A percentile compares a stretch with the other conserved stretches of the same genome.
These are phyloP conservation scores for Dendrobium chrysotoxum DNA, from an alignment of 106 monocot genomes.

Conservation along the genomic window DNA sequence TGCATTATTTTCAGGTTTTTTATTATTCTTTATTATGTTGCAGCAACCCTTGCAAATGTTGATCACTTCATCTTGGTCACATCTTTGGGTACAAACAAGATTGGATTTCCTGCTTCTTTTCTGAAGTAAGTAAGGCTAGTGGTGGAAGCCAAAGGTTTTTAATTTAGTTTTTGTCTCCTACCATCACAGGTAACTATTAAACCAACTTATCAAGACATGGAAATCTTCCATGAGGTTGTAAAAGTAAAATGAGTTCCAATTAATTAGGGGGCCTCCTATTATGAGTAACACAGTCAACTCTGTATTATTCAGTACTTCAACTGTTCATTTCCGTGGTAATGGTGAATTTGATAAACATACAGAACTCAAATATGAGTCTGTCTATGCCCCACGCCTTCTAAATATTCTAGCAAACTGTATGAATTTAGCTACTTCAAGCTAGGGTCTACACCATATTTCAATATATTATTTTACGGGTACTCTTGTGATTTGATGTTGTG, in stretches of 20 bases:
- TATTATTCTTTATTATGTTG: slow-evolving; percentile 2
- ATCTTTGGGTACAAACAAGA: slow-evolving; percentile 81
- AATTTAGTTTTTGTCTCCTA: neutral
- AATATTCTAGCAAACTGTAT: neutral
- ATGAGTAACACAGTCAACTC: too few species aligned
- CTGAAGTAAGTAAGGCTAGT: slow-evolving; percentile 54
- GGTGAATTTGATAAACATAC: neutral
- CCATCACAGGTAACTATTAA: neutral
- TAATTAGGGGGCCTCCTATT: neutral
- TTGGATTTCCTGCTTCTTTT: slow-evolving; percentile 87
- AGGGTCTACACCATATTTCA: neutral
- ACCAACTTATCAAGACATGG: neutral
- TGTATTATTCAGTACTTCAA: neutral
- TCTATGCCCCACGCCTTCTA: neutral
- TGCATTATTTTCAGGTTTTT: neutral
- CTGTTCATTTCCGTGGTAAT: neutral
- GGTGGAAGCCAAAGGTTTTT: neutral
- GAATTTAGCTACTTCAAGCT: neutral
- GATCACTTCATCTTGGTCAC: slow-evolving; percentile 92
- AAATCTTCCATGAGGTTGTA: neutral
- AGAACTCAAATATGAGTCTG: neutral
- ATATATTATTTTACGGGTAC: neutral
- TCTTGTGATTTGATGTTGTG: neutral
- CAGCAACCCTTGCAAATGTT: slow-evolving; percentile 65
- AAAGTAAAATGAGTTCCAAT: neutral